phyloP scores from a whole-genome alignment of 2,329 filamentous ascomycete species.

The Albophoma yamanashiensis region DNA sequence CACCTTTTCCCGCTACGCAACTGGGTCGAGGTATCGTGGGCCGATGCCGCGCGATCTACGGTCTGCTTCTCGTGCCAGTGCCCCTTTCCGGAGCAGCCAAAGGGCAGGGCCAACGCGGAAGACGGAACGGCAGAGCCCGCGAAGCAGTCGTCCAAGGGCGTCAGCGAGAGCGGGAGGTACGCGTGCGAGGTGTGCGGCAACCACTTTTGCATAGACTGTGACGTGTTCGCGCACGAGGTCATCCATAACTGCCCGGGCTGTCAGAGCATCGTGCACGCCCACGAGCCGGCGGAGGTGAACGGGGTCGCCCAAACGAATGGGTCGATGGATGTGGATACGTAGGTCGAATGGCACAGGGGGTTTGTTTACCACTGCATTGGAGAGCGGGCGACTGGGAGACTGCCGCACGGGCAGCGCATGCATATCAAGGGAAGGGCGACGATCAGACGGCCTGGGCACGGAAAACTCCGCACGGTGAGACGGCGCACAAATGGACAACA shows the following conservation, averaged over 20 bases:
- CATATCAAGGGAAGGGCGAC: neutral
- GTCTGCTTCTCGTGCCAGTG: constrained; percentile 72
- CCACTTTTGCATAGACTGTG: constrained; percentile 97
- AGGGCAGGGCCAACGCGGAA: constrained; percentile 7
- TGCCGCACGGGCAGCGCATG: neutral
- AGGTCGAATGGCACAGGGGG: neutral
- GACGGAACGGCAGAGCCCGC: constrained; percentile 12
- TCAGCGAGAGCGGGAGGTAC: constrained; percentile 81
- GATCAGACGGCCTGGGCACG: neutral
- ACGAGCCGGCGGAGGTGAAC: constrained; percentile 14
- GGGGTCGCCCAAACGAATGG: constrained; percentile 24
- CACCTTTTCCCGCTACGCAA: constrained; percentile 84
- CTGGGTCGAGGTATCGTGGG: constrained; percentile 86
- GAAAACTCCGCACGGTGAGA: neutral
- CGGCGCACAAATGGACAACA: neutral
- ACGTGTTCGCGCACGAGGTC: constrained; percentile 88
- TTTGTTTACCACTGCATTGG: neutral
- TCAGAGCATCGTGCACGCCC: constrained; percentile 34
- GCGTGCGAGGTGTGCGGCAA: constrained; percentile 77
- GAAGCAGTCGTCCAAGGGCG: constrained; percentile 40
- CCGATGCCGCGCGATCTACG: constrained; percentile 47
- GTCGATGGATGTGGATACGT: constrained; percentile 31
- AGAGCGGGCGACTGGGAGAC: neutral
- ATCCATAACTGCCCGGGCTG: constrained; percentile 96
- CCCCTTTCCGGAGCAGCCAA: constrained; percentile 50